Conservation (phyloP, 2,329 filamentous ascomycete species). For the Penicillium glabrum region DNA sequence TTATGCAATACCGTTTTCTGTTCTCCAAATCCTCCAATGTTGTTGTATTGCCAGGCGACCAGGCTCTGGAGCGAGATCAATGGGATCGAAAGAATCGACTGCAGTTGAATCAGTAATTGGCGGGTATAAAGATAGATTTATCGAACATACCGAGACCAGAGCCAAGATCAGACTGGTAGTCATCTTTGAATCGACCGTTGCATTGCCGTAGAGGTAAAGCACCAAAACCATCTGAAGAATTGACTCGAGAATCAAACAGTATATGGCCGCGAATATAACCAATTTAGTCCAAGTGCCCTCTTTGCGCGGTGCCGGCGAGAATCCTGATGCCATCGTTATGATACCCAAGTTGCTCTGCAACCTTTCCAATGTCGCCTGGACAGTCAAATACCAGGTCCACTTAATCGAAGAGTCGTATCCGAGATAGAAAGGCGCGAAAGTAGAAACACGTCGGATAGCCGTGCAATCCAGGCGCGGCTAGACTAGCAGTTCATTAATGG, state of each 20-base stretch:
- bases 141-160: conserved; percentile 34
- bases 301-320: conserved; percentile 19
- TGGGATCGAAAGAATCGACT: conserved; percentile 39
- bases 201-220: conserved; percentile 35
- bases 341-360: conserved; percentile 7
- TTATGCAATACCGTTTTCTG: conserved; percentile 34
- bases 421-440: neutral
- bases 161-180: conserved; percentile 36
- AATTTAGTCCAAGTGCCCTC: conserved; percentile 36
- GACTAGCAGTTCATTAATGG: conserved; percentile 7
- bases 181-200: conserved; percentile 40
- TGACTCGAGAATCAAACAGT: conserved; percentile 35
- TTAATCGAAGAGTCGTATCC: neutral
- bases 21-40: conserved; percentile 28
- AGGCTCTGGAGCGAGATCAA: conserved; percentile 38
- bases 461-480: conserved; percentile 8
- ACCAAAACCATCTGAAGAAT: conserved; percentile 36
- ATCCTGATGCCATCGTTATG: conserved; percentile 18
- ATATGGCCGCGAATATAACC: conserved; percentile 37
- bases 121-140: neutral
- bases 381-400: neutral
- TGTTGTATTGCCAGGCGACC: conserved; percentile 41
- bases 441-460: conserved; percentile 6
- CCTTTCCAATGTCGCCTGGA: neutral
- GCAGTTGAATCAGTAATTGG: neutral